These are phyloP conservation scores for Poronia punctata DNA, from an alignment of 495 filamentous ascomycete species.

Conservation along the genomic window DNA sequence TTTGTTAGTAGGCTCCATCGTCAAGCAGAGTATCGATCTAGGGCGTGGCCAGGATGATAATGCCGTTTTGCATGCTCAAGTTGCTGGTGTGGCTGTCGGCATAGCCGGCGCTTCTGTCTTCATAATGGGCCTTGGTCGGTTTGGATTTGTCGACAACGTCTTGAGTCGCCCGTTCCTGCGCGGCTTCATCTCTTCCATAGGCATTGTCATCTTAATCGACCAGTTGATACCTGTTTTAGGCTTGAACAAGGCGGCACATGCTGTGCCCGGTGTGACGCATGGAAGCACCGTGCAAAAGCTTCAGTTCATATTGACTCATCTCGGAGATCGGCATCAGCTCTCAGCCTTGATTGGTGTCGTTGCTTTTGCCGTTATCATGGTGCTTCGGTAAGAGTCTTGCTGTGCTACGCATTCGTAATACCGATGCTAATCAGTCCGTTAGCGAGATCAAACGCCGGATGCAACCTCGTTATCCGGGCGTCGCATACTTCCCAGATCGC, in stretches of 20 bases:
- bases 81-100: conserved; percentile 84
- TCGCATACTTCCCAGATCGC: conserved; percentile 88
- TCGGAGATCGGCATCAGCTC: conserved; percentile 57
- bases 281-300: conserved; percentile 82
- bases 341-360: conserved; percentile 68
- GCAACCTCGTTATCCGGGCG: conserved; percentile 69
- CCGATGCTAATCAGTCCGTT: conserved; percentile 11
- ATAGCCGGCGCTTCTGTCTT: conserved; percentile 84
- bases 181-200: conserved; percentile 95
- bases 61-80: conserved; percentile 60
- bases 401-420: neutral
- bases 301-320: conserved; percentile 65
- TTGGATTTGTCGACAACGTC: conserved; percentile 95
- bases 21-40: conserved; percentile 65
- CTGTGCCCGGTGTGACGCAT: conserved; percentile 56
- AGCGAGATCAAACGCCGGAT: conserved; percentile 77
- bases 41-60: conserved; percentile 68
- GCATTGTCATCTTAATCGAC: conserved; percentile 91
- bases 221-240: conserved; percentile 90
- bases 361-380: conserved; percentile 84
- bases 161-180: conserved; percentile 85
- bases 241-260: conserved; percentile 53
- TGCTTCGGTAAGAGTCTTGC: conserved; percentile 50
- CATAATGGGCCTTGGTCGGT: conserved; percentile 67
- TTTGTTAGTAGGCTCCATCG: conserved; percentile 78